Conservation (phyloP, 192 early-diverging fungal genomes). For the Pecoramyces ruminantium region DNA sequence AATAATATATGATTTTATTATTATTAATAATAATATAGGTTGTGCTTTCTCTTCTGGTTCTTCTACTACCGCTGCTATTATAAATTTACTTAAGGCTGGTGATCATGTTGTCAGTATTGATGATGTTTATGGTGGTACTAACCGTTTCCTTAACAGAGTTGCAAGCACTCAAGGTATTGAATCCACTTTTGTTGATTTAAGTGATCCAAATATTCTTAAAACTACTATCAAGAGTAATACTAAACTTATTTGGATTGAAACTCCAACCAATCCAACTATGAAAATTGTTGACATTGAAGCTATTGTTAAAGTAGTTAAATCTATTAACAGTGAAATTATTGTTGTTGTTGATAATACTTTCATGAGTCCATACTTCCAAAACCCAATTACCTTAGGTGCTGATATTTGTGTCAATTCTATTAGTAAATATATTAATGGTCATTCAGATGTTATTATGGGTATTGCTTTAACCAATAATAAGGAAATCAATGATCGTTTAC, state of each 20-base stretch:
- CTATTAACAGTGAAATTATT: constrained; percentile 25
- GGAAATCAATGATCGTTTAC: constrained; percentile 50
- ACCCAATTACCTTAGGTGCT: constrained; percentile 78
- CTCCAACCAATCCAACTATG: constrained; percentile 76
- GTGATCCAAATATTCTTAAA: constrained; percentile 43
- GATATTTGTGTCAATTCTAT: constrained; percentile 95
- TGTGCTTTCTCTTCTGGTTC: constrained; percentile 65
- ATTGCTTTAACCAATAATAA: constrained; percentile 36
- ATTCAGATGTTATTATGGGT: constrained; percentile 97
- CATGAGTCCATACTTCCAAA: constrained; percentile 76
- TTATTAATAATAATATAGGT: not conserved
- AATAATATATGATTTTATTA: too few species aligned
- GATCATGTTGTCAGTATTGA: constrained; percentile 69
- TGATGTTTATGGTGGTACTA: constrained; percentile 81
- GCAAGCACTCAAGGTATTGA: constrained; percentile 44
- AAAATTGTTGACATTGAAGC: constrained; percentile 62
- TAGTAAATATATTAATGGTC: constrained; percentile 97
- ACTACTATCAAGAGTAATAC: constrained; percentile 51
- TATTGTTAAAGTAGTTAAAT: constrained; percentile 43
- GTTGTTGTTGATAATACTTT: constrained; percentile 79
- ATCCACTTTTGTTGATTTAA: constrained; percentile 63
- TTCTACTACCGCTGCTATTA: constrained; percentile 64
- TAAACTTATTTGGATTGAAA: constrained; percentile 14
- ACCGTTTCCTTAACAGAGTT: constrained; percentile 76
- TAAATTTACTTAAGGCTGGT: constrained; percentile 47